Evolutionary conservation across 176 grass and related monocot species (phyloP), one percentile per base, ranked within the genome.

Genomic region (Dendrocalamus sinicus): DNA sequence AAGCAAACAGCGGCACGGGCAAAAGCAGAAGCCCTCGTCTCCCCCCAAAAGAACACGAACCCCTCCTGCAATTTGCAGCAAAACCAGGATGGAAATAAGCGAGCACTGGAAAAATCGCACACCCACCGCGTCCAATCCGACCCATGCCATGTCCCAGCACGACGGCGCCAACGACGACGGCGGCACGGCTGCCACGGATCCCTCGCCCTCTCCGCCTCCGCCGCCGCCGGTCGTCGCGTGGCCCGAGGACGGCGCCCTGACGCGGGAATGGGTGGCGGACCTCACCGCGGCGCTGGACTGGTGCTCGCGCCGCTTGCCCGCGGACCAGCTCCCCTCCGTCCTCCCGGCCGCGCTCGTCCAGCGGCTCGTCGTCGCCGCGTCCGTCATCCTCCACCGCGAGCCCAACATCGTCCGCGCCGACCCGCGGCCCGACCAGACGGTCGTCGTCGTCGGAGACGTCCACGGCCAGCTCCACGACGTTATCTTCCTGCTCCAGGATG

Each of bases 381-480:
- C 96, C 74, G 84, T 89, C 80, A 72, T 94, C 75, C 92, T 99
- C 39, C 96, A 99, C 86, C 89, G 86, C 61, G 96, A 99, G 73
- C 92, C 93, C 78, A 99, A 99, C 82, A 89, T 89, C 46, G 84
- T 99, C 12, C 88, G 86, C 40, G 69, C 96, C 48, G 88, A 96
- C 58, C 88, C 88, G 81, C 72, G 73, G 8, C 68, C 72, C 16
- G 87, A 81, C 58, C 85, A 89, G 75, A 24, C 83, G 41, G 92
- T 96, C 53, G 90, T 99, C 30, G 88, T 99, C 45, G 96, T 99
- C 13, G 96, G 96, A 23, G 96, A 99, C 78, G 93, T 99, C 43
- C 96, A 99, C 66, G 96, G 96, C 23, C 96, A 99, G 96, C 85
- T 99, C 54, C 96, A 99, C 86, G 93, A 99, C 67, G 93, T 96